These are phyloP conservation scores for Aureobasidium sp. DNA, from an alignment of 2,329 filamentous ascomycete genomes.

Conservation along the genomic window DNA sequence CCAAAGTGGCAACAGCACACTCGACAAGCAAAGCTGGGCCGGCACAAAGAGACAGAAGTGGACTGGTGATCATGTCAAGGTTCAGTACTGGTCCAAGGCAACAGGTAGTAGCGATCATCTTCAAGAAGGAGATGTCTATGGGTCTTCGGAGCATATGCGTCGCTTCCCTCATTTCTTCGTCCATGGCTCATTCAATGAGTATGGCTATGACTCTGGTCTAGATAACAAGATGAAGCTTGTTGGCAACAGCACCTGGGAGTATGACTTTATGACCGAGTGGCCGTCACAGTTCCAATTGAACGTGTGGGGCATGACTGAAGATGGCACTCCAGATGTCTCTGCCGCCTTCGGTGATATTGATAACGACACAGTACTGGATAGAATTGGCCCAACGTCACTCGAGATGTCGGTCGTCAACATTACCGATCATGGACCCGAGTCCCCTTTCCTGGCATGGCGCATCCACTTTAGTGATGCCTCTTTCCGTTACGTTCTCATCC, in stretches of 20 bases:
- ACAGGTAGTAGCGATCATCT: constrained; percentile 53
- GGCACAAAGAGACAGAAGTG: constrained; percentile 51
- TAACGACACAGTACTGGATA: constrained; percentile 52
- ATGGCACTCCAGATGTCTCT: constrained; percentile 54
- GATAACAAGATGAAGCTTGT: constrained; percentile 44
- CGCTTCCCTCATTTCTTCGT: constrained; percentile 56
- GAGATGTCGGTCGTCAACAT: constrained; percentile 52
- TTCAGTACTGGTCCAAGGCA: constrained; percentile 55
- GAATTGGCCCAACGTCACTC: constrained; percentile 52
- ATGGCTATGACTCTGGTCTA: constrained; percentile 56
- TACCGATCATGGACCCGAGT: constrained; percentile 43
- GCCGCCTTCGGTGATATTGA: constrained; percentile 56
- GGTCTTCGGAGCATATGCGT: constrained; percentile 33
- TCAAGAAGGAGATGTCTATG: constrained; percentile 50
- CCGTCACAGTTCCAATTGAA: constrained; percentile 55
- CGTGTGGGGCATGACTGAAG: constrained; percentile 58
- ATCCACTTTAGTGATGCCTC: constrained; percentile 49
- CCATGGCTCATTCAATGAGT: constrained; percentile 56
- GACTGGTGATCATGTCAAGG: constrained; percentile 53
- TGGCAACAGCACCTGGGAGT: constrained; percentile 47
- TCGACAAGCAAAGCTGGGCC: constrained; percentile 47
- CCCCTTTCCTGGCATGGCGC: constrained; percentile 48
- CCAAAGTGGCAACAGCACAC: constrained; percentile 41
- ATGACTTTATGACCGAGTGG: constrained; percentile 56
- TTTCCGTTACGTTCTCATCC: constrained; percentile 44